Base-by-base conservation (phyloP, 495 filamentous ascomycete genomes). In the Xylaria telfairii region DNA sequence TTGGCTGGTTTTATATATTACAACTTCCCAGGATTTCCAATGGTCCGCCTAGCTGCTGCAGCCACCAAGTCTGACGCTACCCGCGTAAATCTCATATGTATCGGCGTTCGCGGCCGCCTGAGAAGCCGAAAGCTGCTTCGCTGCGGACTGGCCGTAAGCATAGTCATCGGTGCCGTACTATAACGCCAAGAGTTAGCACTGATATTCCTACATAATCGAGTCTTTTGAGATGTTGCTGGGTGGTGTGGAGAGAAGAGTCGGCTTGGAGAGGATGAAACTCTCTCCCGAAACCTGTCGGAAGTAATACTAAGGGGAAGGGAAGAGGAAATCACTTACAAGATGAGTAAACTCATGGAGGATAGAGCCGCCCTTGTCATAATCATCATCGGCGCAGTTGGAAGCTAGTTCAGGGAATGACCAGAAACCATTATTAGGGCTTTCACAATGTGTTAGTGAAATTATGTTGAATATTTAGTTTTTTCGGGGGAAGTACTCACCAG, bases 341-440 rank as follows among this genome's bases (percentile, higher is more conserved):
- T 77, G 75, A n/a, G 74, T 75, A 41, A 74, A 72, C 70, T 76
- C 76, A 56, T 78, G 76, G 5, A 78, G 68, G 71, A 78, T 78
- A 61, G 70, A 73, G 53, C 76, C 76, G 21, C 68, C 76, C n/a
- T 67, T 72, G 63, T 78, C 76, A 64, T 76, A 74, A 47, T 78
- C 76, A 63, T 76, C 74, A 56, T 76, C 74, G 0, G 71, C 68
- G 59, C 76, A 78, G 56, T 61, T 76, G 21, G 68, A 34, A 12
- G 76, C 74, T 6, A 71, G 62, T 69, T 78, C 76, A 0, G 76
- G 76, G 66, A 78, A 78, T 9, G 34, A 63, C 71, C 71, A 78
- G 71, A 47, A 78, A 0, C 76, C 76, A 64, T 78, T 78, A 54
- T 65, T 71, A 4, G 74, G 68, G 1, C 34, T 4, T 8, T 37